phyloP scores from a whole-genome alignment of 768 basidiomycete genomes.

The Hypsizygus marmoreus region DNA sequence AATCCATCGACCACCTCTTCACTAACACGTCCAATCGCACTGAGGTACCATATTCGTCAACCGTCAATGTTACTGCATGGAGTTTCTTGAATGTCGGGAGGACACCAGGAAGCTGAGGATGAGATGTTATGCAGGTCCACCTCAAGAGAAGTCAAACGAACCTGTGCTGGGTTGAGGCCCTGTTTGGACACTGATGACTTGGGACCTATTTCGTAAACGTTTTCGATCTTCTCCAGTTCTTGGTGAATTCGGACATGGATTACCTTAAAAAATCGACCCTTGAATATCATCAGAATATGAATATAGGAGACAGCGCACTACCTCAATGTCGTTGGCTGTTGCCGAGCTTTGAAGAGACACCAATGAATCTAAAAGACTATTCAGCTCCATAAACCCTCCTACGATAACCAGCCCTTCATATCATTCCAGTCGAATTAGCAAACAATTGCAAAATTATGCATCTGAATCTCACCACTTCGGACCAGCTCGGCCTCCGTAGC shows the following conservation, averaged over 20 bases:
- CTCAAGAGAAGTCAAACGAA: no score
- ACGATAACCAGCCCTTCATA: conserved; percentile 8
- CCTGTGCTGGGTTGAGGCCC: conserved; percentile 11
- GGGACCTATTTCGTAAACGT: conserved; percentile 19
- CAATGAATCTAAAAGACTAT: no score
- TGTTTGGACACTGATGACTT: conserved; percentile 6
- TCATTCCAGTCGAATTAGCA: not conserved
- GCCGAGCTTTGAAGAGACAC: no score
- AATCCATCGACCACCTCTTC: conserved; percentile 17
- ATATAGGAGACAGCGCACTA: no score
- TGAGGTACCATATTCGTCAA: conserved; percentile 22
- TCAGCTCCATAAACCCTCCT: not conserved
- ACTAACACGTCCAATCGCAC: conserved; percentile 18
- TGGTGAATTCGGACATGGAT: conserved; percentile 4
- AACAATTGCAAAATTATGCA: not conserved
- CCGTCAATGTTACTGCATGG: conserved; percentile 18
- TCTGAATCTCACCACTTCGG: conserved; percentile 9
- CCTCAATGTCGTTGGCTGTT: no score
- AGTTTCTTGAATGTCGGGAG: conserved; percentile 19
- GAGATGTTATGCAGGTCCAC: no score
- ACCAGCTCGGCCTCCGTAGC: conserved; percentile 12
- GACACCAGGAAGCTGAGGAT: conserved; percentile 34
- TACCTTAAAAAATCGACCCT: not conserved
- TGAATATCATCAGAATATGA: no score
- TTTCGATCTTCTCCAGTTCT: conserved; percentile 19